Conservation (phyloP, 306 rosid genomes). For the Psophocarpus tetragonolobus region DNA sequence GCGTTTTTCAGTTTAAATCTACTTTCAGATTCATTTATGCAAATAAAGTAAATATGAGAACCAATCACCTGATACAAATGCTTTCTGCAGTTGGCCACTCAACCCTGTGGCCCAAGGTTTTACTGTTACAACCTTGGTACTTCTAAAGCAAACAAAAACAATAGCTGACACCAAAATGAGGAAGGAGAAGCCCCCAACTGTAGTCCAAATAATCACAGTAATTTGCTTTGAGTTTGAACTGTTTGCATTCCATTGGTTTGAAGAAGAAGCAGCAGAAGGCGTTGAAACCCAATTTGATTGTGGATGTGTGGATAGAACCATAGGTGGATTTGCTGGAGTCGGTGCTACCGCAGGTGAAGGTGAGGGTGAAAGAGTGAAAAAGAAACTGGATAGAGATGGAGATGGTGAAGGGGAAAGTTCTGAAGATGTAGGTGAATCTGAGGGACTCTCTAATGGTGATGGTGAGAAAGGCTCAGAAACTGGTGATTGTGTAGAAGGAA, state of each 20-base stretch:
- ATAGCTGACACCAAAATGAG: slow-evolving; percentile 47
- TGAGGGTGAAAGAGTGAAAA: slow-evolving; percentile 45
- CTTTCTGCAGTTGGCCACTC: slow-evolving; percentile 96
- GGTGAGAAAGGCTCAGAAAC: slow-evolving; percentile 19
- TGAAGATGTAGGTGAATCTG: slow-evolving; percentile 46
- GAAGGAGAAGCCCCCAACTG: slow-evolving; percentile 54
- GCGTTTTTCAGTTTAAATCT: slow-evolving; percentile 18
- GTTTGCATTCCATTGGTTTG: slow-evolving; percentile 30
- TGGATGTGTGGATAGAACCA: slow-evolving; percentile 32
- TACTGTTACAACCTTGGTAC: slow-evolving; percentile 69
- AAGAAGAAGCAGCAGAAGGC: slow-evolving; percentile 49
- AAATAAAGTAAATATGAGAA: slow-evolving; percentile 21
- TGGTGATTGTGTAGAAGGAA: slow-evolving; percentile 36
- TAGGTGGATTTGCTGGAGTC: slow-evolving; percentile 46
- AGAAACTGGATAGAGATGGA: slow-evolving; percentile 31
- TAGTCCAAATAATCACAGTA: slow-evolving; percentile 44
- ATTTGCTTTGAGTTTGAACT: slow-evolving; percentile 40
- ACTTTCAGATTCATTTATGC: not conserved
- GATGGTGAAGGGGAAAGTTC: slow-evolving; percentile 51
- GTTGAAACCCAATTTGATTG: slow-evolving; percentile 32
- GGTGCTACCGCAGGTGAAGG: slow-evolving; percentile 49
- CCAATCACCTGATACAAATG: slow-evolving; percentile 76
- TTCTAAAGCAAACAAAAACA: slow-evolving; percentile 50
- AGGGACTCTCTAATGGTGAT: slow-evolving; percentile 31
- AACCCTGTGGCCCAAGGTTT: slow-evolving; percentile 96